Evolutionary conservation across 1,284 basidiomycete genomes (phyloP).

Genomic region (Boletellus dicymbophilus): DNA sequence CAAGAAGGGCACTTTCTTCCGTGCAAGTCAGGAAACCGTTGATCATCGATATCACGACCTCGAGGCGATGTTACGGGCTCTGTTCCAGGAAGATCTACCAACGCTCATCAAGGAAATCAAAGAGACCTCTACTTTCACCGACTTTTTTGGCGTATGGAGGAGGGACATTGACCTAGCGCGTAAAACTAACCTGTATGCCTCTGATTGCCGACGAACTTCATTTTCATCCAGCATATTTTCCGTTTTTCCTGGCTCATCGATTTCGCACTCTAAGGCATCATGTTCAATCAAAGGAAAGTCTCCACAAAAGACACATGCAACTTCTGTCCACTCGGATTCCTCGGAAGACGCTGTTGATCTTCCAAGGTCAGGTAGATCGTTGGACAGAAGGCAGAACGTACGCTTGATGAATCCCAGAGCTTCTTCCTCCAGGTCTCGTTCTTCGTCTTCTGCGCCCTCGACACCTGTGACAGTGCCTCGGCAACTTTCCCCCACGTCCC

Average conservation of each 20-base stretch:
- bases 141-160: constrained; percentile 79
- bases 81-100: constrained; percentile 63
- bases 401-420: constrained; percentile 16
- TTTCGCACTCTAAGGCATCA: constrained; percentile 19
- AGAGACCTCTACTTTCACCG: constrained; percentile 54
- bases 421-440: constrained; percentile 41
- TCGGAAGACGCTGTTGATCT: constrained; percentile 18
- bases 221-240: constrained; percentile 51
- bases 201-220: constrained; percentile 26
- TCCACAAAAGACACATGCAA: constrained; percentile 1
- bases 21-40: constrained; percentile 64
- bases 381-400: constrained; percentile 1
- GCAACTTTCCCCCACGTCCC: constrained; percentile 21
- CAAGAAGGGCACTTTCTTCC: constrained; percentile 72
- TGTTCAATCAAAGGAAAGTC: constrained; percentile 29
- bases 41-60: constrained; percentile 64
- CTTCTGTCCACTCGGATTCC: constrained; percentile 18
- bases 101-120: constrained; percentile 65
- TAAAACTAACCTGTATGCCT: constrained; percentile 35
- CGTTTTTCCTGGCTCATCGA: constrained; percentile 48
- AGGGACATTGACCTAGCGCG: constrained; percentile 62
- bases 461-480: constrained; percentile 23
- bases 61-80: constrained; percentile 52
- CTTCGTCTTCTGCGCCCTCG: constrained; percentile 24
- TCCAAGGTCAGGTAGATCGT: constrained; percentile 5